Evolutionary conservation across 495 filamentous ascomycete genomes (phyloP), one percentile per base, ranked within the genome.

Genomic region (Penicillium salamii): DNA sequence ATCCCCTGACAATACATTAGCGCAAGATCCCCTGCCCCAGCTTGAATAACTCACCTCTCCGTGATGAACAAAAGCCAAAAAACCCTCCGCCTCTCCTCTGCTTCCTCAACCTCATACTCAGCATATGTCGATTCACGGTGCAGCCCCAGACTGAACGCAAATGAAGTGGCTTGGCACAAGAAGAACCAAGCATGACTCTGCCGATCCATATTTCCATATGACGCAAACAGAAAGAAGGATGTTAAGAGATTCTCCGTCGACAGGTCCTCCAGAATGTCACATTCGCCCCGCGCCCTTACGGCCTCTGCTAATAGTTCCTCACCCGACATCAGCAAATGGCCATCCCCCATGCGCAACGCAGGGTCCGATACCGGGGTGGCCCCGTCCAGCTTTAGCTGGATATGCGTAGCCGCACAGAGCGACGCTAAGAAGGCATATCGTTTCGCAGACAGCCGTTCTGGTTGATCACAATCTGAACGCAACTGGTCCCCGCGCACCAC

Each of bases 391-490:
- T 75, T 70, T 33, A 92, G 84, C 59, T 95, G 90, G 17, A 93
- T 88, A 72, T 91, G 82, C 58, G 91, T 89, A 58, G 88, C 91
- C 1, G 88, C 87, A 59, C 87, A 93, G 2, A 96, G 67, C 6
- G 90, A 83, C 2, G 82, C 82, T 31, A 96, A 64, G 31, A 95
- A 80, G 38, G 88, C 90, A 68, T 96, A 95, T 11, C 85, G 78
- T 50, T 87, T 86, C 17, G 81, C 65, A n/a, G 81, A 83, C 34
- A 75, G 38, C 9, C 52, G 59, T 26, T 68, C 67, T 71, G 81
- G 61, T 80, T 84, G 68, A 80, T 81, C 49, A 57, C 72, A 68
- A 80, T 87, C 79, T 55, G 83, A 74, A 46, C 85, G 83, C 7
- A 93, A 66, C 40, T 79, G 75, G 29, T 84, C 79, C 23, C 81